Evolutionary conservation across 495 filamentous ascomycete genomes (phyloP), one percentile per base, ranked within the genome.

Genomic region (Aspergillus funiculosus): DNA sequence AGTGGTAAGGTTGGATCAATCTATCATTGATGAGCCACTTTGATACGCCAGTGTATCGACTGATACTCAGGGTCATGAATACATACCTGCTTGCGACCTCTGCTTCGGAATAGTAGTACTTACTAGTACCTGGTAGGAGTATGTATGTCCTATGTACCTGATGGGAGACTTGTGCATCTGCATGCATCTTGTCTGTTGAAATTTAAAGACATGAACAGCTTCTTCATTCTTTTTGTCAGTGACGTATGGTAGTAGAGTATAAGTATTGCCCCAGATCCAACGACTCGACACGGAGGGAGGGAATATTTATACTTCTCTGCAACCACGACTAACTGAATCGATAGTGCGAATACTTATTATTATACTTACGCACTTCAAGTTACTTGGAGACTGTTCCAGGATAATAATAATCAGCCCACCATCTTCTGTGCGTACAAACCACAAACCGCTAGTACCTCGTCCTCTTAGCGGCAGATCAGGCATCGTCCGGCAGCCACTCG

Each of bases 381-480:
- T n/a, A n/a, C n/a, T n/a, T n/a, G n/a, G n/a, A n/a, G n/a, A n/a
- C n/a, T n/a, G n/a, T n/a, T n/a, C n/a, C n/a, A n/a, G n/a, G n/a
- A n/a, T n/a, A n/a, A n/a, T n/a, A n/a, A n/a, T n/a, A n/a, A n/a
- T n/a, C n/a, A n/a, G n/a, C n/a, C n/a, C n/a, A n/a, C n/a, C n/a
- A n/a, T n/a, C n/a, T n/a, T n/a, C n/a, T n/a, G n/a, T n/a, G n/a
- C n/a, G n/a, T 28, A 28, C 26, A 28, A 28, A 40, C 39, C 7
- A 41, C 26, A 29, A 15, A 18, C 20, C 30, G 32, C 17, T 28
- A 39, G 19, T 30, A 43, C 39, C 34, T 21, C 8, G 28, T 24
- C 34, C 22, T 25, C 21, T 46, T 52, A 52, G 50, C 34, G 50
- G 50, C 50, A 47, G 50, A 52, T 52, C 50, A 52, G 50, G 50